Evolutionary conservation across 768 basidiomycete species (phyloP).

Genomic region (Dictyophora rubrovolvata): DNA sequence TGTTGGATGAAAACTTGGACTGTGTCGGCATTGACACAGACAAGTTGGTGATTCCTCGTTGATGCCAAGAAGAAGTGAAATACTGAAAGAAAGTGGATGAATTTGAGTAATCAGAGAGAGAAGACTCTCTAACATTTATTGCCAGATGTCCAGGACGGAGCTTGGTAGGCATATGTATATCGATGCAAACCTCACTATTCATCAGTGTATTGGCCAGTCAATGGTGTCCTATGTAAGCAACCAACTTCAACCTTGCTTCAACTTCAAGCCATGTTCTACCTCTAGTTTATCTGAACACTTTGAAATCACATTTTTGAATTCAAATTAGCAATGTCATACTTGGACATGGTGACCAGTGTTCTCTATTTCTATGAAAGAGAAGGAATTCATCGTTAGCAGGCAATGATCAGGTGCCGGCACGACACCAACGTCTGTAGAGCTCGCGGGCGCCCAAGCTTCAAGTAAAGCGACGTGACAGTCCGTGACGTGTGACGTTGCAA

Average conservation of each 20-base stretch:
- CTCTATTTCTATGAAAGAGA: too few relatives aligned
- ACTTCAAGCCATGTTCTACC: too few relatives aligned
- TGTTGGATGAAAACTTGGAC: slow-evolving; percentile 17
- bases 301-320: too few relatives aligned
- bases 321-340: too few relatives aligned
- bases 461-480: neutral
- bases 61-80: slow-evolving; percentile 14
- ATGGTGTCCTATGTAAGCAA: neutral
- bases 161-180: slow-evolving; percentile 25
- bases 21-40: slow-evolving; percentile 48
- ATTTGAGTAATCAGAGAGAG: neutral
- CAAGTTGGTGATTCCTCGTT: slow-evolving; percentile 31
- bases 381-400: too few relatives aligned
- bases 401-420: too few relatives aligned
- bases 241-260: too few relatives aligned
- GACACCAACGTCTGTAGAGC: too few relatives aligned
- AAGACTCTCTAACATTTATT: neutral
- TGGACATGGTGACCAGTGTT: too few relatives aligned
- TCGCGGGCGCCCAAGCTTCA: too few relatives aligned
- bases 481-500: neutral
- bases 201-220: too few relatives aligned
- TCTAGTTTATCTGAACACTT: too few relatives aligned
- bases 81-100: slow-evolving; percentile 2
- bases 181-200: slow-evolving; percentile 19
- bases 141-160: slow-evolving; percentile 12